Conservation (phyloP, 441 rosid species). For the Breynia disticha region DNA sequence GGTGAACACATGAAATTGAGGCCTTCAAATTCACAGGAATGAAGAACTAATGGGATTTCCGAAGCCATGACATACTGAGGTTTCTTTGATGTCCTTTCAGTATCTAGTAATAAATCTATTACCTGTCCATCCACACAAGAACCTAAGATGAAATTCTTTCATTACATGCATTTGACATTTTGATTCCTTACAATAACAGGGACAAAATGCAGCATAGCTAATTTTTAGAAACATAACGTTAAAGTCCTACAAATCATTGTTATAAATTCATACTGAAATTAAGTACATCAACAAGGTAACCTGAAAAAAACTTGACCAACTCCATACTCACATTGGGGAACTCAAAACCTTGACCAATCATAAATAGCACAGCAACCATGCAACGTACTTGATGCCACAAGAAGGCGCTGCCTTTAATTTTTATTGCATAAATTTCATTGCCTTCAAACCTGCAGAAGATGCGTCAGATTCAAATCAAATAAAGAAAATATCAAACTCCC, state of each 20-base stretch:
- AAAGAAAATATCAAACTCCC: no score
- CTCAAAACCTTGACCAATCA: slow-evolving; percentile 86
- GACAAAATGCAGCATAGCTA: background rate
- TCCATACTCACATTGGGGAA: slow-evolving; percentile 52
- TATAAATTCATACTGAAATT: no score
- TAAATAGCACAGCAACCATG: slow-evolving; percentile 83
- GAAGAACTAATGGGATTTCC: slow-evolving; percentile 74
- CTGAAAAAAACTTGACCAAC: background rate
- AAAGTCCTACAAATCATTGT: no score
- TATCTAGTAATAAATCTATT: slow-evolving; percentile 64
- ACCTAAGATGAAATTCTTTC: slow-evolving; percentile 9
- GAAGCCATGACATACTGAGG: slow-evolving; percentile 83
- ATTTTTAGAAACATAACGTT: background rate
- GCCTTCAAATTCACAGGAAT: slow-evolving; percentile 63
- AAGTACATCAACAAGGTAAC: background rate
- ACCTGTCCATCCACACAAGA: slow-evolving; percentile 34
- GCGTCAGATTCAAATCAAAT: no score
- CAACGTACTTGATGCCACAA: slow-evolving; percentile 92
- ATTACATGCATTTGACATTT: background rate
- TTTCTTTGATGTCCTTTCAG: slow-evolving; percentile 45
- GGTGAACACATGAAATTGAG: slow-evolving; percentile 62
- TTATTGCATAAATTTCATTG: slow-evolving; percentile 51
- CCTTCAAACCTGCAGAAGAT: slow-evolving; percentile 42
- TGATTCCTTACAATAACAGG: background rate
- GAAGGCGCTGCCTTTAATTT: slow-evolving; percentile 82